Evolutionary conservation across 225 moss, liverwort and hornwort genomes (phyloP), one percentile per base, ranked within the genome.

Genomic region (Bryum argenteum): DNA sequence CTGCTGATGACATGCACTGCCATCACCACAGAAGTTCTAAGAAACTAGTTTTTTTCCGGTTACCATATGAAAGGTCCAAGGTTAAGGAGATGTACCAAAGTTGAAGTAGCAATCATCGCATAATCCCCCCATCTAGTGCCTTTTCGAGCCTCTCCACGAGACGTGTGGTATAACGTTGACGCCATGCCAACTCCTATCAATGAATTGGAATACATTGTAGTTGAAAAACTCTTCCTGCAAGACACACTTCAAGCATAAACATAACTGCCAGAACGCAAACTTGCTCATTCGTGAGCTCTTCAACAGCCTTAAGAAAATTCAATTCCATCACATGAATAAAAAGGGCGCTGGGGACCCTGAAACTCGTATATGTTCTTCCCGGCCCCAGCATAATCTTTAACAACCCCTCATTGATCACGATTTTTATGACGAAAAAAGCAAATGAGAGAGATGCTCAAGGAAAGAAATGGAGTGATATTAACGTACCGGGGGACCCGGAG

Each of bases 171-270:
- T 54, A 94, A 78, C 59, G 77, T 88, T 58, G 97, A 98, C 48
- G 91, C 94, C 74, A 98, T 79, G 42, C 94, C 94, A 26, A 98
- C 94, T 44, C 97, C 97, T 73, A 94, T 82, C 70, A 98, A 70
- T 42, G 97, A 98, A 63, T 87, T 85, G 52, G 89, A 90, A 80
- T 92, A 98, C 67, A 98, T 44, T 58, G 75, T 77, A 18, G 89
- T 79, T 61, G 89, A 75, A 48, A 86, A 82, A 61, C 58, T 88
- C 33, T 79, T 92, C 85, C 97, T 98, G 85, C 38, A 57, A 26
- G 22, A 39, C 55, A 21, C 56, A 71, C 23, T 10, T 38, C 39
- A 73, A 26, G 10, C 65, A 65, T 50, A 56, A 64, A n/a, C n/a
- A n/a, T n/a, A n/a, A n/a, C n/a, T n/a, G n/a, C n/a, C 11, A 13